A percentile compares a stretch with the other conserved stretches of the same genome.
These are phyloP conservation scores for Penicillium sp. DNA, from an alignment of 2,329 filamentous ascomycete genomes.

Conservation along the genomic window DNA sequence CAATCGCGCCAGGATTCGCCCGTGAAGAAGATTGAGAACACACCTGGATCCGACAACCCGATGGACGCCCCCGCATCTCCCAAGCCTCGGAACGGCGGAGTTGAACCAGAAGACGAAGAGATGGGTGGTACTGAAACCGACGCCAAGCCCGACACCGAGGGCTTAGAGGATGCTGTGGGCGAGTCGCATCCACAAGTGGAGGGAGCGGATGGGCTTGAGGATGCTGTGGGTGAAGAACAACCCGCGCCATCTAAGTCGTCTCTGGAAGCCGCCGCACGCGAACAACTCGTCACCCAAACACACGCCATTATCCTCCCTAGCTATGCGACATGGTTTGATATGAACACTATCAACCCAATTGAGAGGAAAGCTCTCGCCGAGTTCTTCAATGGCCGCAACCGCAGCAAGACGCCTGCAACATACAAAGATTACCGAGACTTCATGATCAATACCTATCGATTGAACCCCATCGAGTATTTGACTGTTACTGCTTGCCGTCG, in stretches of 20 bases:
- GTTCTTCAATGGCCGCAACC: constrained; percentile 97
- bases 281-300: constrained; percentile 88
- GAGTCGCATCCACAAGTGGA: constrained; percentile 48
- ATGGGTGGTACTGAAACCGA: constrained; percentile 66
- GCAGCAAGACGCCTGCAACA: constrained; percentile 94
- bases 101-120: constrained; percentile 68
- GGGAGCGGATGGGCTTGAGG: constrained; percentile 33
- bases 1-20: constrained; percentile 37
- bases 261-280: constrained; percentile 81
- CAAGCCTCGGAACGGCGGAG: constrained; percentile 60
- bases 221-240: constrained; percentile 52
- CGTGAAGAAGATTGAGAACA: constrained; percentile 31
- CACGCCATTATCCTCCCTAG: constrained; percentile 95
- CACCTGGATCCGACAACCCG: constrained; percentile 59
- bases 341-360: constrained; percentile 86
- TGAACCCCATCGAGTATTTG: constrained; percentile 94
- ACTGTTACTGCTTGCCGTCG: constrained; percentile 94
- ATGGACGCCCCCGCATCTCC: constrained; percentile 68
- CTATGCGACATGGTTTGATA: constrained; percentile 99
- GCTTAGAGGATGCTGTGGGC: constrained; percentile 49
- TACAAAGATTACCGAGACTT: constrained; percentile 99
- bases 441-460: constrained; percentile 98
- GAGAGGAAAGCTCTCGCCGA: constrained; percentile 94
- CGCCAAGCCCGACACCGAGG: constrained; percentile 48
- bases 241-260: constrained; percentile 72